Conservation (phyloP, 768 basidiomycete species). For the Cytidiella melzeri region DNA sequence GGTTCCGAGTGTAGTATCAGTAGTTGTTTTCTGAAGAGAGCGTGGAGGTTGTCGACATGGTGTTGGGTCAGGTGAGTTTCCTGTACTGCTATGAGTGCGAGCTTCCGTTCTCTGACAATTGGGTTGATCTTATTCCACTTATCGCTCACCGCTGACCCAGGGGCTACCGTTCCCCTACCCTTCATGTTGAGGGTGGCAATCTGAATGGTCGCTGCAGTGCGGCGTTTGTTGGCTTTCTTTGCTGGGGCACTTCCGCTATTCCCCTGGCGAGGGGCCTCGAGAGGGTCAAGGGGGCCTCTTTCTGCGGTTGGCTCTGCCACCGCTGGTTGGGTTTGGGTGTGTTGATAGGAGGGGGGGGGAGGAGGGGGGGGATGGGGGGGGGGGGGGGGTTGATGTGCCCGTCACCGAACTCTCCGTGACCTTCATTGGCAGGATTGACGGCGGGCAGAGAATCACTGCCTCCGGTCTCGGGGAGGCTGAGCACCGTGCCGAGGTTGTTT, state of each 20-base stretch:
- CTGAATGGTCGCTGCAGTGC: conserved; percentile 11
- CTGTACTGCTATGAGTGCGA: conserved; percentile 7
- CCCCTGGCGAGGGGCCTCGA: no score
- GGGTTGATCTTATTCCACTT: not conserved
- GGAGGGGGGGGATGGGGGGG: no score
- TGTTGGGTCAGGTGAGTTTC: conserved; percentile 8
- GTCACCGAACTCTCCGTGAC: no score
- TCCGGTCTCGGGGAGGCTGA: no score
- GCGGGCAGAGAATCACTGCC: no score
- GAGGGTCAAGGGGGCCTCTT: no score
- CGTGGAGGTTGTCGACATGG: not conserved
- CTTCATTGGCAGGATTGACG: no score
- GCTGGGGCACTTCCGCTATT: not conserved
- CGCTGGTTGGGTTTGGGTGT: no score
- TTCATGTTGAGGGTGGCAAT: conserved; percentile 13
- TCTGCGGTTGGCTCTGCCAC: no score
- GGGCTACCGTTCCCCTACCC: not conserved
- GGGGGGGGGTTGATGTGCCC: no score
- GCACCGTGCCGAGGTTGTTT: no score
- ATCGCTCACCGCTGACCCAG: not conserved
- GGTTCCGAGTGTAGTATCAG: conserved; percentile 1
- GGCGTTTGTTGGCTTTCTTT: not conserved
- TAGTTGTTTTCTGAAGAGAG: not conserved
- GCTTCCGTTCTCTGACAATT: conserved; percentile 2
- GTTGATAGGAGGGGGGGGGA: no score